Percentiles rank a stretch among this genome's conserved stretches.
Evolutionary conservation across 495 filamentous ascomycete genomes (phyloP).

Genomic region (Hypomontagnella submonticulosa): DNA sequence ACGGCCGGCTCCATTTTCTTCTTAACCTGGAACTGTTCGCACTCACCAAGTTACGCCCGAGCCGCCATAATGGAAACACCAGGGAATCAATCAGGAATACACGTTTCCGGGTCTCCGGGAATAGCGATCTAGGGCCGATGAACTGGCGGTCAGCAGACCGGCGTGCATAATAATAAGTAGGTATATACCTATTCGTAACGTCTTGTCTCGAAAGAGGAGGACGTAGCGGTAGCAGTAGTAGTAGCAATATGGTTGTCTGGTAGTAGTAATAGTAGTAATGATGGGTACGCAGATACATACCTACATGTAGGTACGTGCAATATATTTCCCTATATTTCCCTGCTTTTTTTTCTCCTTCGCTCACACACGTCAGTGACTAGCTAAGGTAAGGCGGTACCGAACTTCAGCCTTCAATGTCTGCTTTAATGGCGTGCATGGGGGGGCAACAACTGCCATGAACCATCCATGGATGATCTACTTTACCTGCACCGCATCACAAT

Average conservation of each 20-base stretch:
- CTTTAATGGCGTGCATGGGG: conserved; percentile 44
- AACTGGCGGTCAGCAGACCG: conserved; percentile 50
- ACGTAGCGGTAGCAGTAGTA: no score
- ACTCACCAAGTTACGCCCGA: neutral
- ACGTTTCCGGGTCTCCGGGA: conserved; percentile 46
- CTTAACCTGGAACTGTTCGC: conserved; percentile 3
- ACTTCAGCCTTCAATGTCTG: conserved; percentile 42
- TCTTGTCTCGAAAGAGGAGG: no score
- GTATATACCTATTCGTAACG: neutral
- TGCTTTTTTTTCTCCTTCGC: conserved; percentile 11
- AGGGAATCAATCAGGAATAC: conserved; percentile 12
- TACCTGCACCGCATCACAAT: conserved; percentile 45
- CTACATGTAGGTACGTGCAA: conserved; percentile 7
- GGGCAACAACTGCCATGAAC: conserved; percentile 50
- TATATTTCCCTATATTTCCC: conserved; percentile 4
- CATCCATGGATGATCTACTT: conserved; percentile 51
- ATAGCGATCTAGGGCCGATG: conserved; percentile 44
- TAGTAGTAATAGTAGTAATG: no score
- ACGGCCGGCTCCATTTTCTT: conserved; percentile 3
- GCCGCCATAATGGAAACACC: conserved; percentile 17
- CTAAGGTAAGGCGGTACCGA: conserved; percentile 39
- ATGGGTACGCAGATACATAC: conserved; percentile 1
- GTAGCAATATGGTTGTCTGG: no score
- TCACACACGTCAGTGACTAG: conserved; percentile 37
- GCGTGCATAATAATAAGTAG: conserved; percentile 30